Conservation (phyloP, 2,329 filamentous ascomycete genomes). For the Clonostachys byssicola region DNA sequence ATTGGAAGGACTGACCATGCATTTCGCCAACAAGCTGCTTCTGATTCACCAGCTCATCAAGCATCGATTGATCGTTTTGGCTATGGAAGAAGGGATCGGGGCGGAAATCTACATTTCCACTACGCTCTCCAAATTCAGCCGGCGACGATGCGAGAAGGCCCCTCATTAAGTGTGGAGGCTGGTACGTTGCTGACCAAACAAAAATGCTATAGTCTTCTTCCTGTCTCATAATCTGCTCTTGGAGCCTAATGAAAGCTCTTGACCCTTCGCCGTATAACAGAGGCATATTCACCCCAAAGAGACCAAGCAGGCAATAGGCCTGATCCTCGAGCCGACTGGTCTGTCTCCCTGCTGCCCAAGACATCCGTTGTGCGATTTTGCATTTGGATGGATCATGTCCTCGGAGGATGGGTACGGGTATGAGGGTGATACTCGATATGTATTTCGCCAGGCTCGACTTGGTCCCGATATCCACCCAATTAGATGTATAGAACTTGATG, state of each 20-base stretch:
- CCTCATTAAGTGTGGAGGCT: too few species aligned
- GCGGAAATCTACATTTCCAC: too few species aligned
- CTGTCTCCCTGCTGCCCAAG: conserved; percentile 15
- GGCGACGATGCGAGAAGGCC: too few species aligned
- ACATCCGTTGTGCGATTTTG: conserved; percentile 5
- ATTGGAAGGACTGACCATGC: too few species aligned
- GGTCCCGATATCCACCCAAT: conserved; percentile 10
- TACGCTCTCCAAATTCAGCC: too few species aligned
- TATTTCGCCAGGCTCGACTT: background rate
- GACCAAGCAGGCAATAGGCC: conserved; percentile 19
- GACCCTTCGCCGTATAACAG: conserved; percentile 18
- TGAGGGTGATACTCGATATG: background rate
- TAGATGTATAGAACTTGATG: conserved; percentile 18
- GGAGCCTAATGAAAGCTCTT: conserved; percentile 12
- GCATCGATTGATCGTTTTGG: too few species aligned
- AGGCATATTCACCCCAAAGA: conserved; percentile 21
- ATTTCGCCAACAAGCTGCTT: too few species aligned
- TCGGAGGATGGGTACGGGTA: background rate
- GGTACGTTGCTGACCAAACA: background rate
- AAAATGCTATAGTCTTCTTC: background rate
- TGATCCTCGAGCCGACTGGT: conserved; percentile 17
- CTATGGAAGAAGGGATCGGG: too few species aligned
- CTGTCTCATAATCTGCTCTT: conserved; percentile 10
- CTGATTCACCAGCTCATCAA: too few species aligned
- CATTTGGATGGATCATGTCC: background rate